phyloP scores from a whole-genome alignment of 192 early-diverging fungal genomes.

The Umbelopsis vinacea region DNA sequence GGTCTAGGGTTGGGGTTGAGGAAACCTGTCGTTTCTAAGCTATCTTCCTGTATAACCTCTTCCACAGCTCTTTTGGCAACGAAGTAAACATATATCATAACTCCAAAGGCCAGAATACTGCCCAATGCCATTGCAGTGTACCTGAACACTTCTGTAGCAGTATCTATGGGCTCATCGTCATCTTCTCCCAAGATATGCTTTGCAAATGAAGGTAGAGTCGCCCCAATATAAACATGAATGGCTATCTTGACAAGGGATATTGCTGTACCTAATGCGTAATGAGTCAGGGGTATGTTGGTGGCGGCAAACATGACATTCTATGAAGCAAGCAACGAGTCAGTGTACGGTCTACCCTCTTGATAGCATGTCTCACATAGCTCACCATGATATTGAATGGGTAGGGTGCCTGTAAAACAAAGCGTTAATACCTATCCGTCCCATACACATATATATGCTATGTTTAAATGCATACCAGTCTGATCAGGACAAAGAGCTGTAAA shows the following conservation, averaged over 20 bases:
- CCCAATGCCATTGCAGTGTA: conserved; percentile 30
- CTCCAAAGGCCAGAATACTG: conserved; percentile 45
- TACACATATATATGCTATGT: neutral
- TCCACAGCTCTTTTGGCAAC: conserved; percentile 48
- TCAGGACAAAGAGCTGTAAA: conserved; percentile 61
- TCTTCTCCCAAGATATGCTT: conserved; percentile 40
- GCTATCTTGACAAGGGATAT: conserved; percentile 60
- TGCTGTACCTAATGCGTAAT: conserved; percentile 55
- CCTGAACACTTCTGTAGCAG: conserved; percentile 31
- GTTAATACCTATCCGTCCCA: neutral
- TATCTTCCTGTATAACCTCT: conserved; percentile 39
- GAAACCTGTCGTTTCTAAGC: conserved; percentile 28
- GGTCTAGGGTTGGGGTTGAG: conserved; percentile 15
- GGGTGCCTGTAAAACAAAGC: conserved; percentile 47
- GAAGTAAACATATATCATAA: conserved; percentile 55
- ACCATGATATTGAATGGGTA: conserved; percentile 72
- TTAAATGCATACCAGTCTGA: conserved; percentile 46
- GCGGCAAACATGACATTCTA: conserved; percentile 60
- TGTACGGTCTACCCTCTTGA: too few relatives aligned
- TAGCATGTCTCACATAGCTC: neutral
- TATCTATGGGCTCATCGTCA: conserved; percentile 17
- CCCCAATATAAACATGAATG: conserved; percentile 66
- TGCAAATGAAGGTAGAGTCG: conserved; percentile 56
- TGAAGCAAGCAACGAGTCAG: neutral
- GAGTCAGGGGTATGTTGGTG: conserved; percentile 52